Evolutionary conservation across 257 asterid species (phyloP).

Genomic region (Jacaranda mimosifolia): DNA sequence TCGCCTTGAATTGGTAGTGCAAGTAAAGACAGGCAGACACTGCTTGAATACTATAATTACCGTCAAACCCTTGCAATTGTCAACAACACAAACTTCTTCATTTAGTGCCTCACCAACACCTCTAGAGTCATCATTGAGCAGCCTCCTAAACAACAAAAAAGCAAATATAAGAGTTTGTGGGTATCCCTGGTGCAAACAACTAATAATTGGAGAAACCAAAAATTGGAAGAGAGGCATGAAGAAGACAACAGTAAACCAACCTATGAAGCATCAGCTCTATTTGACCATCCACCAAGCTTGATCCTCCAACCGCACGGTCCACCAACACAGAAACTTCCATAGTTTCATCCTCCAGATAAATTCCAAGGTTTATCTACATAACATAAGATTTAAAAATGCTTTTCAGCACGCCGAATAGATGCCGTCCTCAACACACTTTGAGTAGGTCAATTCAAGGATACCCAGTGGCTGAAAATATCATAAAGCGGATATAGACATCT

Average conservation of each 20-base stretch:
- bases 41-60: constrained; percentile 41
- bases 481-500: constrained; percentile 22
- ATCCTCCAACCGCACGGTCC: constrained; percentile 85
- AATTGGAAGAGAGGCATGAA: constrained; percentile 1
- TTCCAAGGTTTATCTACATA: constrained; percentile 78
- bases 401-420: constrained; percentile 19
- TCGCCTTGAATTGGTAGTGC: constrained; percentile 22
- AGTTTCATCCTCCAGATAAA: constrained; percentile 70
- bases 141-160: constrained; percentile 54
- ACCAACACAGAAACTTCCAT: constrained; percentile 77
- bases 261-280: constrained; percentile 87
- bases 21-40: constrained; percentile 16
- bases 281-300: constrained; percentile 85
- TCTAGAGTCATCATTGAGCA: constrained; percentile 77
- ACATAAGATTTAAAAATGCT: constrained; percentile 26
- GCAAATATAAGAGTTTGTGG: constrained; percentile 16
- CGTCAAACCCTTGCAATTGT: constrained; percentile 70
- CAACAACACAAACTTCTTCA: constrained; percentile 69
- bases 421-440: not conserved
- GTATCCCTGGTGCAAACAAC: constrained; percentile 14
- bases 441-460: constrained; percentile 16
- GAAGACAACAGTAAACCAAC: constrained; percentile 51
- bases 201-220: not conserved
- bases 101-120: constrained; percentile 88
- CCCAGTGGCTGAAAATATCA: constrained; percentile 26